Evolutionary conservation across 805 yeast genomes (phyloP), one percentile per base, ranked within the genome.

Genomic region (Diddensiella caesifluorescens): DNA sequence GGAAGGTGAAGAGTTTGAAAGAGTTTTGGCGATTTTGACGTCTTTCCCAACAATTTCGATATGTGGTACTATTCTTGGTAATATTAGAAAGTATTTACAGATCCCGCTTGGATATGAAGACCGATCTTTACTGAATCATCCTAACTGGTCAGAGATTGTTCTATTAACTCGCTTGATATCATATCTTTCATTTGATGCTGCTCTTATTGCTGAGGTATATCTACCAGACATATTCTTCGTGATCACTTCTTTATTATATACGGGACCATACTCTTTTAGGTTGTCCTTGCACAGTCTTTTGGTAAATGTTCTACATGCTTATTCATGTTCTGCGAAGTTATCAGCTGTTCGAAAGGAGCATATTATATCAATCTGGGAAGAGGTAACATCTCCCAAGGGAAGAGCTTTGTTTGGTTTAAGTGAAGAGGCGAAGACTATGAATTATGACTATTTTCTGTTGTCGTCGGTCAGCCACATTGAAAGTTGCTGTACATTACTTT

Each of bases 171-270:
- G 76, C 50, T 71, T 83, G 38, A 66, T 79, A 32, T 73, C 82
- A 1, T 74, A 79, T 5, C 56, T 85, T 26, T 79, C 85, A 47
- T 87, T 86, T 64, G 88, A 85, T 56, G 74, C 85, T 0, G 37
- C 49, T 4, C 29, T 39, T 10, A 40, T 54, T 15, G 54, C 48
- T 2, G 47, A 48, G 25, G 41, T 39, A 35, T 56, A 44, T 56
- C 61, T 86, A 48, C 81, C 89, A 9, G 95, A 87, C 54, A 70
- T 84, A 1, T 69, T 83, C 43, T 79, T 77, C 52, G 68, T 85
- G 46, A 73, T 82, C 22, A 73, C 90, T 0, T 67, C 83, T 16
- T 74, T 73, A 35, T 60, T 73, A 21, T 75, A 73, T 53, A 64
- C 68, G 22, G 77, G 77, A 3, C 74, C 76, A 7, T 52, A 63